Percentiles rank a stretch among this genome's conserved stretches.
phyloP scores from a whole-genome alignment of 129 eudicot genomes.

The Chrysanthemum lavandulifolium region DNA sequence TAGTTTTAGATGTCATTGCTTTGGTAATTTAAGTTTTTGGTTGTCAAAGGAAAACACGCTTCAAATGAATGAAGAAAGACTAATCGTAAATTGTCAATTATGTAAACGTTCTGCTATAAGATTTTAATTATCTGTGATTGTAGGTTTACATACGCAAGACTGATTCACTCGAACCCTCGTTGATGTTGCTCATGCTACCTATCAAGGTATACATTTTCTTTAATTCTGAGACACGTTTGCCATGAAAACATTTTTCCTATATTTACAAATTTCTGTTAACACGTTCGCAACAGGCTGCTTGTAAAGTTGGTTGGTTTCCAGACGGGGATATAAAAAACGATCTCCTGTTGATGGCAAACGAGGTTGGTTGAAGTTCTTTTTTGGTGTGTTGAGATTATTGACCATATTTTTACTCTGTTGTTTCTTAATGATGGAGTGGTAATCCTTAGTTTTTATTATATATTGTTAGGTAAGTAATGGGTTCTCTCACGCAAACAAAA shows the following conservation, averaged over 20 bases:
- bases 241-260: neutral
- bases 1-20: conserved; percentile 16
- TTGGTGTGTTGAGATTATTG: neutral
- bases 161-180: conserved; percentile 29
- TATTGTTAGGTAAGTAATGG: conserved; percentile 28
- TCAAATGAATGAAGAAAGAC: neutral
- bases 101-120: neutral
- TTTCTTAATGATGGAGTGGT: conserved; percentile 2
- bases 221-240: neutral
- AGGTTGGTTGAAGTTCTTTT: conserved; percentile 34
- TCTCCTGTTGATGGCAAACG: conserved; percentile 29
- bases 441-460: neutral
- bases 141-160: conserved; percentile 26
- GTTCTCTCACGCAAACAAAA: conserved; percentile 26
- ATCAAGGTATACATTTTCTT: conserved; percentile 33
- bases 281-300: conserved; percentile 30
- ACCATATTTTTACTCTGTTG: neutral
- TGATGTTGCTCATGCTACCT: conserved; percentile 40
- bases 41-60: neutral
- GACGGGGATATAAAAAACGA: conserved; percentile 19
- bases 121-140: conserved; percentile 7
- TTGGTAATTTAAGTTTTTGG: neutral
- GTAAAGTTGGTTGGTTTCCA: conserved; percentile 39
- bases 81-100: neutral
- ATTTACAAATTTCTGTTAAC: neutral